Base-by-base conservation (phyloP, 2,329 filamentous ascomycete species). In the Alternaria viburni region DNA sequence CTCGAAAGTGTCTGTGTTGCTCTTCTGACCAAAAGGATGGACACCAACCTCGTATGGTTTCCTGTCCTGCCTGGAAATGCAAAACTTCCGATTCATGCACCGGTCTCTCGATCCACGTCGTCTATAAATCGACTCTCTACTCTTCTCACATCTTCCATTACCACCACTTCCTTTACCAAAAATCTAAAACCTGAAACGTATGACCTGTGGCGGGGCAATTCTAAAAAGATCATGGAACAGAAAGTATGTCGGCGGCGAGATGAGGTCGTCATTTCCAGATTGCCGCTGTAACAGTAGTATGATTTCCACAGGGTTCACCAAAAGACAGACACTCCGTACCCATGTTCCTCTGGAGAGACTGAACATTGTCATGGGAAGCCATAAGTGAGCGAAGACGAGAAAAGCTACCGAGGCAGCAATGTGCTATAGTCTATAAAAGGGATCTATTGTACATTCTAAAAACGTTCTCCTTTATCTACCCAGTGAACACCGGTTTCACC, bases 311-410 rank as follows among this genome's bases (percentile, higher is more conserved):
- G n/a, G n/a, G n/a, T n/a, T n/a, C n/a, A n/a, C n/a, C n/a, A n/a
- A n/a, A n/a, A n/a, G n/a, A n/a, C n/a, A n/a, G n/a, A n/a, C n/a
- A n/a, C n/a, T n/a, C n/a, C n/a, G n/a, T n/a, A n/a, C n/a, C n/a
- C n/a, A 21, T 21, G 21, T 21, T 21, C 21, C 21, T 21, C 21
- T 21, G 21, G 4, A 21, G 21, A 41, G 3, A 41, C 15, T n/a
- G 9, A 17, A 10, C 0, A 6, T 41, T 17, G 9, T 41, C 2
- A 17, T 41, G 36, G n/a, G 1, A 41, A 41, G 3, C 9, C 36
- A 6, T 2, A 13, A 4, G 10, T 0, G 11, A 21, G 43, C 17
- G 43, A 21, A 8, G 0, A 45, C 0, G 43, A 21, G 12, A 1
- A 21, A 1, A 45, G 43, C 17, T 10, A 1, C 19, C 5, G 11